These are phyloP conservation scores for Podila horticola DNA, from an alignment of 192 early-diverging fungal species.

Conservation along the genomic window DNA sequence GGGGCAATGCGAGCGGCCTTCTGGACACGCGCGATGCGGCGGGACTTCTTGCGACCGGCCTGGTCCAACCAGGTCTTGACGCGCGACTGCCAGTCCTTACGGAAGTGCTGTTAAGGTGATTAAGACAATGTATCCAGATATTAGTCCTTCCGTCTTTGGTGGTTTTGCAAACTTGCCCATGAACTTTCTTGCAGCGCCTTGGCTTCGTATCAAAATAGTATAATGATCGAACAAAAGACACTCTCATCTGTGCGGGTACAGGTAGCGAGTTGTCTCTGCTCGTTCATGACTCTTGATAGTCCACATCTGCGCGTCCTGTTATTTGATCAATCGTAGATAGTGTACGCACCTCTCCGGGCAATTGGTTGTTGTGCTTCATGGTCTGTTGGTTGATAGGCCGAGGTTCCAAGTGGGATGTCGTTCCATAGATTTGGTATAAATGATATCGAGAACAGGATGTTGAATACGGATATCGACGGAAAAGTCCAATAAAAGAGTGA, in stretches of 20 bases:
- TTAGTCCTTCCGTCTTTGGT: too few relatives aligned
- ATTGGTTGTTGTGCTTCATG: conserved; percentile 57
- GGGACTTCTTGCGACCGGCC: conserved; percentile 93
- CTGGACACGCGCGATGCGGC: conserved; percentile 86
- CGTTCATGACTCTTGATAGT: too few relatives aligned
- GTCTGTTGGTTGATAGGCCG: conserved; percentile 14
- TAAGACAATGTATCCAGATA: background rate
- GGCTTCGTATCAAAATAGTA: too few relatives aligned
- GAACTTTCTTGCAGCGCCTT: too few relatives aligned
- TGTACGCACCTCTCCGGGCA: conserved; percentile 54
- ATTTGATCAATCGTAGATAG: background rate
- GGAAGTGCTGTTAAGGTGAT: conserved; percentile 77
- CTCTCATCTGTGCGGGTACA: too few relatives aligned
- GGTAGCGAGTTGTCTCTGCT: too few relatives aligned
- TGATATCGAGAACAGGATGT: too few relatives aligned
- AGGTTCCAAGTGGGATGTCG: background rate
- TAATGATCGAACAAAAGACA: too few relatives aligned
- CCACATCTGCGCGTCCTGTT: too few relatives aligned
- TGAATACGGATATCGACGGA: background rate
- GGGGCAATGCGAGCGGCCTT: conserved; percentile 98
- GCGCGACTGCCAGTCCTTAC: conserved; percentile 96
- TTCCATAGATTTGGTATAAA: too few relatives aligned
- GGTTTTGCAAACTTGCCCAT: too few relatives aligned
- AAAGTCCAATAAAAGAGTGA: background rate
- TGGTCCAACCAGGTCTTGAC: conserved; percentile 99